Percentiles rank a stretch among this genome's conserved stretches.
Evolutionary conservation across 257 asterid genomes (phyloP).

Genomic region (Plectranthus barbatus): DNA sequence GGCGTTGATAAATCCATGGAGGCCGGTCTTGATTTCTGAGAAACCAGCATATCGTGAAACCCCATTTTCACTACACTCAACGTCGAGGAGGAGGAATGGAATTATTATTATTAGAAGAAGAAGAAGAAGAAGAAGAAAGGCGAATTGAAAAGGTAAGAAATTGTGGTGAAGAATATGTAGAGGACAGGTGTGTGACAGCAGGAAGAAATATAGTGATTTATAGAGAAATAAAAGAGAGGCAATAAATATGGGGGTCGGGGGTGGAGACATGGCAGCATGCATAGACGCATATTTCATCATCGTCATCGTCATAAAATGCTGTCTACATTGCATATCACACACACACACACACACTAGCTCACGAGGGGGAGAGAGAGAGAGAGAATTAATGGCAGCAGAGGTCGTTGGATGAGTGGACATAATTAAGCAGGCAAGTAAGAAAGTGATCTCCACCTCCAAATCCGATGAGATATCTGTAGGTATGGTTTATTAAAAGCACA

Average conservation of each 20-base stretch:
- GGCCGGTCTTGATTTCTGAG: not conserved
- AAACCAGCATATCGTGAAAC: too few species aligned
- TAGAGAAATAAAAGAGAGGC: slow-evolving; percentile 28
- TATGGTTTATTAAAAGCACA: not conserved
- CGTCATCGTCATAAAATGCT: too few species aligned
- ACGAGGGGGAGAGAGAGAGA: not conserved
- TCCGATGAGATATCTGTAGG: slow-evolving; percentile 20
- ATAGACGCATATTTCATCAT: not conserved
- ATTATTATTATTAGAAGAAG: not conserved
- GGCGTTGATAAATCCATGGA: slow-evolving; percentile 35
- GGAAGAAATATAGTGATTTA: slow-evolving; percentile 36
- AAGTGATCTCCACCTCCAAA: slow-evolving; percentile 19
- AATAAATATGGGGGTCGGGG: slow-evolving; percentile 30
- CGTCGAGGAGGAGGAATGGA: not conserved
- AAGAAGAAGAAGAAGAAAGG: too few species aligned
- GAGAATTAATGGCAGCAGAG: slow-evolving; percentile 32
- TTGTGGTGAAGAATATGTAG: not conserved
- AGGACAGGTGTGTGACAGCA: slow-evolving; percentile 24
- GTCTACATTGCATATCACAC: too few species aligned
- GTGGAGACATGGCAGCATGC: slow-evolving; percentile 5
- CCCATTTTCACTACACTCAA: too few species aligned
- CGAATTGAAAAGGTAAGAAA: too few species aligned
- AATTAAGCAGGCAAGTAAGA: slow-evolving; percentile 10
- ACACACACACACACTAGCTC: too few species aligned
- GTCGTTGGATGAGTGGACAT: slow-evolving; percentile 29